A percentile compares a stretch with the other conserved stretches of the same genome.
Evolutionary conservation across 371 early-diverging fungal genomes (phyloP).

Genomic region (Mortierella sp.): DNA sequence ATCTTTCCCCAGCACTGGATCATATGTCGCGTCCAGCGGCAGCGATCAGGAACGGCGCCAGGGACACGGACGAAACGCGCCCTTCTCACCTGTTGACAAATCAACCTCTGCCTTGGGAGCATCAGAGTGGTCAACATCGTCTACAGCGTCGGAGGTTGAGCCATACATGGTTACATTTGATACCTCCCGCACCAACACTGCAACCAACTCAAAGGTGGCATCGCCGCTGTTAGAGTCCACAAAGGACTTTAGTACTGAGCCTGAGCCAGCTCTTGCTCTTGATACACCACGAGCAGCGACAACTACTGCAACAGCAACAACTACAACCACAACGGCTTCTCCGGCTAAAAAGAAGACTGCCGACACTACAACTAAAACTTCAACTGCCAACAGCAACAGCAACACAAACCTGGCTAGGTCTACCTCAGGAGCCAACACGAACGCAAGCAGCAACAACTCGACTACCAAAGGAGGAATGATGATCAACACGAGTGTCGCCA

Average conservation of each 20-base stretch:
- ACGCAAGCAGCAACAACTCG: not conserved
- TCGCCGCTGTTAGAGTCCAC: conserved; percentile 15
- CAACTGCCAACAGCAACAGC: not conserved
- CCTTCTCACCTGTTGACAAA: conserved; percentile 1
- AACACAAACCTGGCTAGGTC: not conserved
- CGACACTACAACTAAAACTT: conserved; percentile 4
- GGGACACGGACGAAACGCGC: not conserved
- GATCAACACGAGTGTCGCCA: conserved; percentile 21
- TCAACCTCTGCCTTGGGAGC: conserved; percentile 6
- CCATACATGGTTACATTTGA: not conserved
- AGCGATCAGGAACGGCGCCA: conserved; percentile 29
- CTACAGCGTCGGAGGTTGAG: conserved; percentile 1
- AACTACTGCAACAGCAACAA: not conserved
- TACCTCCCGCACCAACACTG: conserved; percentile 22
- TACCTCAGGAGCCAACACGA: not conserved
- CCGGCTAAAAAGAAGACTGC: conserved; percentile 15
- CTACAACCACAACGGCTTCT: not conserved
- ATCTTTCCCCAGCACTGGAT: conserved; percentile 54
- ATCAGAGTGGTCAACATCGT: not conserved
- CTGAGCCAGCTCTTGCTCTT: conserved; percentile 1
- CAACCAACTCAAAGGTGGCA: conserved; percentile 27
- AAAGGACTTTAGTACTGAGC: not conserved
- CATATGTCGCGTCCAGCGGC: conserved; percentile 47
- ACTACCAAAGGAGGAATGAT: conserved; percentile 18
- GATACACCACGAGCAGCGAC: not conserved